Conservation (phyloP, 805 yeast species). For the Metschnikowia continentalis region DNA sequence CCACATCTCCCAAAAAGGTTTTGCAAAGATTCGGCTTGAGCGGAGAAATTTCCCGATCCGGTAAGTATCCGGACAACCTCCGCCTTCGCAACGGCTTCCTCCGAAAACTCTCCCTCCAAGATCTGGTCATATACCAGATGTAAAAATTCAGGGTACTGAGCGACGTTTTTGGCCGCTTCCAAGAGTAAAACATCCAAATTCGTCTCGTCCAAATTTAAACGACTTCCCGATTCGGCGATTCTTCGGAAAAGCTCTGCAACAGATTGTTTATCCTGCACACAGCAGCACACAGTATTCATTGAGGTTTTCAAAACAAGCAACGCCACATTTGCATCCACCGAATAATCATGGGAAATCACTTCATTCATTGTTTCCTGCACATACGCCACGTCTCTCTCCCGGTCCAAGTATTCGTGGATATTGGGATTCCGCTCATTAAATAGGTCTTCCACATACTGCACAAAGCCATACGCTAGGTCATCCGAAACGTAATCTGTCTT, state of each 20-base stretch:
- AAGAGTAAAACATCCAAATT: neutral
- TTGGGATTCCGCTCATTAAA: conserved; percentile 25
- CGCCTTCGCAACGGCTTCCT: neutral
- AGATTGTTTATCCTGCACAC: conserved; percentile 6
- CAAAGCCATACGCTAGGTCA: conserved; percentile 18
- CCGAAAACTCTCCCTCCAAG: neutral
- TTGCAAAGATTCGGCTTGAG: neutral
- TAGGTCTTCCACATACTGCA: conserved; percentile 26
- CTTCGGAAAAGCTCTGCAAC: neutral
- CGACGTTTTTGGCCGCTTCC: neutral
- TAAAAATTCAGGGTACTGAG: neutral
- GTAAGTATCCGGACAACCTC: neutral
- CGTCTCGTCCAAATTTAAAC: neutral
- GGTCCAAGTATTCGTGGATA: conserved; percentile 34
- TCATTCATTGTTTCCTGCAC: conserved; percentile 4
- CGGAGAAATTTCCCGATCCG: neutral
- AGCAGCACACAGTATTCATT: conserved; percentile 15
- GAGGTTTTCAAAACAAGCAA: conserved; percentile 23
- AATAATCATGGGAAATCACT: neutral
- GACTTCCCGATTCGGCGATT: neutral
- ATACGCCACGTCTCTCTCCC: conserved; percentile 23
- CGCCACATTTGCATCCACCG: conserved; percentile 9
- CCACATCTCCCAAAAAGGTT: neutral
- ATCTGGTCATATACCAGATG: neutral
- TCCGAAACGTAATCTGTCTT: conserved; percentile 16